Evolutionary conservation across 805 yeast genomes (phyloP).

Genomic region (Priceomyces melissophilus): DNA sequence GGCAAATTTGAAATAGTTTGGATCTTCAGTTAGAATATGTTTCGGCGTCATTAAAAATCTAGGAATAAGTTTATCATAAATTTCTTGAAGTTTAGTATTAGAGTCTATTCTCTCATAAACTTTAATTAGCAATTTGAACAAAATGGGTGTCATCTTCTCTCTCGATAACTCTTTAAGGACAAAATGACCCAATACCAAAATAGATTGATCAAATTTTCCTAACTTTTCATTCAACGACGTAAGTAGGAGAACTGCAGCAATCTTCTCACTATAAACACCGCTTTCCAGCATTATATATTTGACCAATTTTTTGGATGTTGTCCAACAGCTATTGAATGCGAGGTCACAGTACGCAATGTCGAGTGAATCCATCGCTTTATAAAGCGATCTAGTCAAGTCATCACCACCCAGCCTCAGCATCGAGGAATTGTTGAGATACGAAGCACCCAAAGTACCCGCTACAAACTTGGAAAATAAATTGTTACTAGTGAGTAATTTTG

Average conservation of each 20-base stretch:
- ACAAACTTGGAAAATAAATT: conserved; percentile 40
- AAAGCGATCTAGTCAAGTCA: conserved; percentile 29
- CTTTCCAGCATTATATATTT: conserved; percentile 10
- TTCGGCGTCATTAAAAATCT: conserved; percentile 9
- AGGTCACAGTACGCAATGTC: conserved; percentile 27
- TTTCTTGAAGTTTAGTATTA: conserved; percentile 23
- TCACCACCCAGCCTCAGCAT: conserved; percentile 13
- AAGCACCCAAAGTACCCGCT: conserved; percentile 35
- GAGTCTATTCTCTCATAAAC: conserved; percentile 47
- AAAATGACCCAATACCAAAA: conserved; percentile 32
- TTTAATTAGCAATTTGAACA: conserved; percentile 48
- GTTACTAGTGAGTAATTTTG: conserved; percentile 39
- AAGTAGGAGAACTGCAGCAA: conserved; percentile 27
- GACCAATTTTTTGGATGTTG: conserved; percentile 19
- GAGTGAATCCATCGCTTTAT: conserved; percentile 26
- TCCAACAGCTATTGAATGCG: conserved; percentile 10
- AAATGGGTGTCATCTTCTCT: conserved; percentile 42
- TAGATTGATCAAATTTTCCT: conserved; percentile 27
- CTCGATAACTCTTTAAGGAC: conserved; percentile 11
- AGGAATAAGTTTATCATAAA: conserved; percentile 14
- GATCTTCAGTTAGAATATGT: conserved; percentile 10
- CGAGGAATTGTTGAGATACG: conserved; percentile 19
- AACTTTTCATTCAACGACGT: conserved; percentile 21
- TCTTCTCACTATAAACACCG: conserved; percentile 7
- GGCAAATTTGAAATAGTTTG: conserved; percentile 21